Evolutionary conservation across 2,329 filamentous ascomycete species (phyloP).

Genomic region (Didymella exigua): DNA sequence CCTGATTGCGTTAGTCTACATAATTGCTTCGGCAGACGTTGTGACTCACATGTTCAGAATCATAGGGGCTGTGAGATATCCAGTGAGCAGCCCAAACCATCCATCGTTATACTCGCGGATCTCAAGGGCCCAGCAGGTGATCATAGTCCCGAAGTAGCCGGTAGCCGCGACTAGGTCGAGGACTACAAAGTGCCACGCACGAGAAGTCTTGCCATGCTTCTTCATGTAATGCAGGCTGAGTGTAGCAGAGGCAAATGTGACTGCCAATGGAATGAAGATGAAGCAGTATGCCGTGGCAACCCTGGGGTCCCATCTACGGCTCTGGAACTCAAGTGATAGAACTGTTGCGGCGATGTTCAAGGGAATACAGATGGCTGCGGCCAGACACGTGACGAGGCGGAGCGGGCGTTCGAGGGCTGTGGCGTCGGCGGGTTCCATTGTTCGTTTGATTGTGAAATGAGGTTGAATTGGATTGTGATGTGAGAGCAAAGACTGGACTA

Average conservation of each 20-base stretch:
- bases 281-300: conserved; percentile 9
- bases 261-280: conserved; percentile 8
- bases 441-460: neutral
- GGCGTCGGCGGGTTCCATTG: neutral
- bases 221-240: conserved; percentile 10
- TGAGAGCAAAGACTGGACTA: neutral
- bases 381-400: conserved; percentile 10
- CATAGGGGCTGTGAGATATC: conserved; percentile 11
- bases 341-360: conserved; percentile 7
- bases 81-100: conserved; percentile 11
- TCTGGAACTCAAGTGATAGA: neutral
- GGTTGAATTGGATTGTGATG: neutral
- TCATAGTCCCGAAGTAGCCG: conserved; percentile 1
- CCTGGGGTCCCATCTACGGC: neutral
- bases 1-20: neutral
- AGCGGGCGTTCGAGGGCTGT: conserved; percentile 3
- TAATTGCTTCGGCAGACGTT: neutral
- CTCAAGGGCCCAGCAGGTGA: conserved; percentile 12
- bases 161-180: neutral
- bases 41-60: conserved; percentile 10
- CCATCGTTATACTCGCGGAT: neutral
- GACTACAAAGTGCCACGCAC: neutral
- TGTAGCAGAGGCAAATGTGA: conserved; percentile 1
- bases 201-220: conserved; percentile 9
- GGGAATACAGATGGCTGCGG: conserved; percentile 6